Evolutionary conservation across 768 basidiomycete genomes (phyloP), one percentile per base, ranked within the genome.

Genomic region (Pleurotus djamor): DNA sequence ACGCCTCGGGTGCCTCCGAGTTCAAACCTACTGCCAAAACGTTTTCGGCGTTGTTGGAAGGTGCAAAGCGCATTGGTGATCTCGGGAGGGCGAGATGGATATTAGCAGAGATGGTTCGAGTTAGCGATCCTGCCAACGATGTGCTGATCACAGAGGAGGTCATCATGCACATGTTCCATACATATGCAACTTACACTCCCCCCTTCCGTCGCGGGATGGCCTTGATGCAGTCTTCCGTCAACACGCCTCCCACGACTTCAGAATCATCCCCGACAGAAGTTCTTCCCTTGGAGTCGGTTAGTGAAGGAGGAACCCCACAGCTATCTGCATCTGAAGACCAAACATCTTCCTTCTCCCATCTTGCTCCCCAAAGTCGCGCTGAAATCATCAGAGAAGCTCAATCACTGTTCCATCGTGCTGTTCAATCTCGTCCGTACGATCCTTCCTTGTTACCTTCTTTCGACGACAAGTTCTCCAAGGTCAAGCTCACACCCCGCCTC

Each of bases 41-140:
- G 3, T 96, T 95, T 72, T 78, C 81, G 57, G 93, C 92, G 0
- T 71, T 98, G n/a, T 72, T 99, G 59, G 92, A 97, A 63, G 94
- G 94, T 1, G 89, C 92, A 36, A 97, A 94, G 71, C 79, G 93
- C 5, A 75, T 87, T 2, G 94, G 96, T 0, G 96, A 98, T 69
- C 72, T 99, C 17, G 78, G 81, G 3, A 79, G 93, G 50, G 87
- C 88, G 28, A 79, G 96, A 64, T 98, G 95, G 96, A 88, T 98
- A 60, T 76, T 98, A 57, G 91, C 89, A 1, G 94, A 97, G 75
- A 84, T 94, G 73, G 80, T 91, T 28, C 76, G 76, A 37, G 57
- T 56, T 9, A 32, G 41, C 21, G 57, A 50, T 35, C 14, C 48
- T 3, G 56, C 55, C 51, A 59, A 59, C 4, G 70, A 74, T 21